Conservation (phyloP, 2,329 filamentous ascomycete genomes). For the Fusarium sublunatum region DNA sequence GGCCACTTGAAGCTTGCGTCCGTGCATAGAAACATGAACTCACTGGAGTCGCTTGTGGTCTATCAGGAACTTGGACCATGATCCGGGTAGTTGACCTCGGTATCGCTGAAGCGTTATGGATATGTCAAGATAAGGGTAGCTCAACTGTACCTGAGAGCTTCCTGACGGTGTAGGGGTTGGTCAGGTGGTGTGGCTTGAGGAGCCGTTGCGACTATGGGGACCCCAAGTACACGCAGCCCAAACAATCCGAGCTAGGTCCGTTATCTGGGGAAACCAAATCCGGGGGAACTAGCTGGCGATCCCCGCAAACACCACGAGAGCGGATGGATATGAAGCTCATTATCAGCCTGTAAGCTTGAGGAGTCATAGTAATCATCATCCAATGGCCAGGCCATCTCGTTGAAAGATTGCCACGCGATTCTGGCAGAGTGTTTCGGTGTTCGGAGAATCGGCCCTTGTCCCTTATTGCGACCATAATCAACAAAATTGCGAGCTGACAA, state of each 20-base stretch:
- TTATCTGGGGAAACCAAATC: conserved; percentile 37
- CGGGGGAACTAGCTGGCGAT: conserved; percentile 31
- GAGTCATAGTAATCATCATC: conserved; percentile 6
- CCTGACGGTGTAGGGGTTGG: conserved; percentile 12
- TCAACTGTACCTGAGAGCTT: neutral
- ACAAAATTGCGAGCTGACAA: conserved; percentile 11
- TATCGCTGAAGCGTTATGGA: conserved; percentile 15
- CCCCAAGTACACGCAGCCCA: conserved; percentile 4
- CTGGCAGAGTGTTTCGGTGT: neutral
- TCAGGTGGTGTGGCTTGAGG: conserved; percentile 29
- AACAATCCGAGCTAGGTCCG: conserved; percentile 26
- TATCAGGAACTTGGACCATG: conserved; percentile 16
- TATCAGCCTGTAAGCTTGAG: conserved; percentile 13
- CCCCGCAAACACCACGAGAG: conserved; percentile 30
- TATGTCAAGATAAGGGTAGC: conserved; percentile 7
- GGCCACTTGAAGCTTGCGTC: neutral
- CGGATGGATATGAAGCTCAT: conserved; percentile 12
- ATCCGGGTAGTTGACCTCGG: conserved; percentile 6
- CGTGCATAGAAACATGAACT: conserved; percentile 12
- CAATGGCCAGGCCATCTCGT: conserved; percentile 1
- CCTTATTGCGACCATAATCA: neutral
- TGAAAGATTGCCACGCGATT: conserved; percentile 2
- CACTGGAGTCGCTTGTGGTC: conserved; percentile 6
- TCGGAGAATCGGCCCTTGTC: neutral
- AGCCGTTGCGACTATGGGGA: conserved; percentile 13